Base-by-base conservation (phyloP, 2,329 filamentous ascomycete species). In the Fusarium albosuccineum region DNA sequence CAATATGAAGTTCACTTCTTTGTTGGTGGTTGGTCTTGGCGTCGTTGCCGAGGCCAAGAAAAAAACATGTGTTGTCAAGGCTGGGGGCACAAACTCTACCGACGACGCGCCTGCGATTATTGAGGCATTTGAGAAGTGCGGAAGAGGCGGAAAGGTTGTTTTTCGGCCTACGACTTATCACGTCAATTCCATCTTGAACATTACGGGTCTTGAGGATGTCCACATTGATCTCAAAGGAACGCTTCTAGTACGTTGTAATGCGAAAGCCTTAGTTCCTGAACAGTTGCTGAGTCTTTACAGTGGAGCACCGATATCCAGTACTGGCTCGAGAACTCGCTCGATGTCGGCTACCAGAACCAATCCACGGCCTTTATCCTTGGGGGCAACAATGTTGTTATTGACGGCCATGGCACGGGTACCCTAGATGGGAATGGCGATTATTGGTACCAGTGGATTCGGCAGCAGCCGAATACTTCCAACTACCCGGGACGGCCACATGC, bases 341-440 rank as follows among this genome's bases (percentile, higher is more conserved):
- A 82, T 0, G 78, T 87, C 8, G 83, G 81, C 5, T 87, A 85
- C 69, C 85, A 88, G 71, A 86, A 87, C 64, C 85, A 86, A 62
- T 83, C 81, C 13, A 84, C 83, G 0, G 85, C 83, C 1, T 87
- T 83, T 82, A 75, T 83, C 53, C 81, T 88, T 64, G 86, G 86
- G 14, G 87, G 87, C 6, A 75, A 83, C 11, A 80, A 82, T 33
- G 76, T 90, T 26, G 73, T 76, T 9, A 80, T 85, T 62, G 77
- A 83, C 34, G 86, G 86, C 9, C 75, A 83, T 66, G 83, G 83
- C 11, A 74, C 75, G 17, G 87, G 87, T 5, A 87, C 83, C 3
- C 75, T 89, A 13, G 81, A 89, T 70, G 87, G 87, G 9, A 89
- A 89, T 68, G 87, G 87, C 2, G 83, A 88, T 68, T 80, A 82